Evolutionary conservation across 257 asterid genomes (phyloP), one percentile per base, ranked within the genome.

Genomic region (Linaria vulgaris): DNA sequence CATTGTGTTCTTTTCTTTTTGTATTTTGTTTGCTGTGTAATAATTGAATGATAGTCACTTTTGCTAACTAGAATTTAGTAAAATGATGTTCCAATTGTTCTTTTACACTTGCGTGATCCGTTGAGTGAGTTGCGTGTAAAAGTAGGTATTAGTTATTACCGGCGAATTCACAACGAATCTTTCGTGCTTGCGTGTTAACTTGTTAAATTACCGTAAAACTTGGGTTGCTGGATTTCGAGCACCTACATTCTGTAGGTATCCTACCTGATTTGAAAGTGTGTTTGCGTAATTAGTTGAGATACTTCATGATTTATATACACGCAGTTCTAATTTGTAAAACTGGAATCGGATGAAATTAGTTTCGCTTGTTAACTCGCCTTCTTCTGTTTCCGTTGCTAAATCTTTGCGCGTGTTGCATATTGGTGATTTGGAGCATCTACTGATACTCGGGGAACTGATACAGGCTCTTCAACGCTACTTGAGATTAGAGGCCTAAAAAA

Each of bases 151-250:
- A n/a, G n/a, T n/a, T n/a, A n/a, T n/a, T n/a, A n/a, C n/a, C n/a
- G n/a, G n/a, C n/a, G 10, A 34, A 11, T 34, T 45, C 22, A 23
- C 45, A 41, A 49, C 3, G 46, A 25, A 61, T 15, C 17, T 61
- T 27, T 44, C 24, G 14, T 15, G 54, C 49, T 25, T 15, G 46
- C 5, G 22, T 17, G 54, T 44, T 37, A 21, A 46, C 23, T 50
- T 57, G 70, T 48, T 23, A 39, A 62, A 12, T 50, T 63, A 21
- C 15, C n/a, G 43, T 25, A 16, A 62, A 37, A 34, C 49, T 44
- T 21, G 21, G 19, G 63, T 3, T 27, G 3, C 3, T 27, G 4
- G 34, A 27, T 27, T 3, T 27, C 34, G 34, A 27, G 19, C 25
- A 23, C 17, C 46, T 12, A 45, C 19, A 14, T 27, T 60, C 31